Evolutionary conservation across 495 filamentous ascomycete genomes (phyloP).

Genomic region (Aspergillus biplanus): DNA sequence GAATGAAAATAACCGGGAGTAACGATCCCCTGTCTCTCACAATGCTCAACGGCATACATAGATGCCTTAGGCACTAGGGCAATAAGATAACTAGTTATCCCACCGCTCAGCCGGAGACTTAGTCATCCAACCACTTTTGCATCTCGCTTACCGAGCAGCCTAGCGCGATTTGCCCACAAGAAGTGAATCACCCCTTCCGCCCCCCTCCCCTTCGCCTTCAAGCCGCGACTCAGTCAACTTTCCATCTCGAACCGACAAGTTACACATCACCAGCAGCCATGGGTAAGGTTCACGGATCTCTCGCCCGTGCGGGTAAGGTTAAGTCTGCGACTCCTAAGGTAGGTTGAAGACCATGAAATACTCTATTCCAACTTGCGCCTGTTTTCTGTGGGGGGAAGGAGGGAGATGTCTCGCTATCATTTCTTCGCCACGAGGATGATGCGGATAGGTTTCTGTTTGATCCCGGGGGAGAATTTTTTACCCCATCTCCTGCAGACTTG

Average conservation of each 20-base stretch:
- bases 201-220: constrained; percentile 12
- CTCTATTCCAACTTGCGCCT: constrained; percentile 12
- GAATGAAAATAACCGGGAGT: too few relatives aligned
- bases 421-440: neutral
- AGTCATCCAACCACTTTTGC: constrained; percentile 10
- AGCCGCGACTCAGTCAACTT: constrained; percentile 24
- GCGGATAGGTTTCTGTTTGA: neutral
- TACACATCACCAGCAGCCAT: constrained; percentile 33
- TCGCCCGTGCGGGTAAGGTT: constrained; percentile 97
- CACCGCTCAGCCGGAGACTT: neutral
- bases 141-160: constrained; percentile 26
- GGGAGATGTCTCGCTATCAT: neutral
- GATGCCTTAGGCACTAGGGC: constrained; percentile 18
- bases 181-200: constrained; percentile 19
- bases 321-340: constrained; percentile 92
- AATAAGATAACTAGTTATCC: neutral
- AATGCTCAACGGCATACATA: neutral
- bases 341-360: constrained; percentile 30
- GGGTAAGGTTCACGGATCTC: constrained; percentile 48
- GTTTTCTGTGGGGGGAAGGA: neutral
- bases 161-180: constrained; percentile 28
- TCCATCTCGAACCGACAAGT: constrained; percentile 30
- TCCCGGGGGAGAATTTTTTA: too few relatives aligned
- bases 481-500: too few relatives aligned
- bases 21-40: neutral